Percentiles rank a stretch among this genome's conserved stretches.
Evolutionary conservation across 2,329 filamentous ascomycete genomes (phyloP).

Genomic region (Neopestalotiopsis sp.): DNA sequence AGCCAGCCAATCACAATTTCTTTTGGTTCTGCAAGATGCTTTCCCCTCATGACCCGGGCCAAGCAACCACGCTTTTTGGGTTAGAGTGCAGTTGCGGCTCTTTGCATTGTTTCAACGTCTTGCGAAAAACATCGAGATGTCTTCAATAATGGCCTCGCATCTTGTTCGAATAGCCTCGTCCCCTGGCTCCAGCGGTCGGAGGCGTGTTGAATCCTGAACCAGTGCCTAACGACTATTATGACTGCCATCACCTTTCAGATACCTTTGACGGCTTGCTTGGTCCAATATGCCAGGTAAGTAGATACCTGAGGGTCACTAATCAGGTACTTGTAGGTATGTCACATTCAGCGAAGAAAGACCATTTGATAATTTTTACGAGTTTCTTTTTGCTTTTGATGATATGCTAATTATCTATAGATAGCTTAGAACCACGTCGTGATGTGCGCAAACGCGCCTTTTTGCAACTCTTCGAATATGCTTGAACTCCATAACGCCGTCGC

Average conservation of each 20-base stretch:
- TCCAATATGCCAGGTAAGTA: background rate
- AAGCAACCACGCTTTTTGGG: slow-evolving; percentile 16
- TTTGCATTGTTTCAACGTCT: slow-evolving; percentile 17
- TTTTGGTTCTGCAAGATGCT: slow-evolving; percentile 11
- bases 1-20: slow-evolving; percentile 2
- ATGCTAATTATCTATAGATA: slow-evolving; percentile 11
- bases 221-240: background rate
- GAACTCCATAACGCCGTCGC: slow-evolving; percentile 13
- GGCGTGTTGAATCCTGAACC: background rate
- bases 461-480: background rate
- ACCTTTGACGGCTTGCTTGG: background rate
- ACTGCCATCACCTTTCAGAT: background rate
- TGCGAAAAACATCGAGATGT: background rate
- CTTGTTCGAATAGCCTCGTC: background rate
- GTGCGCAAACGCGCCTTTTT: background rate
- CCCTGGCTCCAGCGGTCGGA: background rate
- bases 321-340: background rate
- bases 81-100: slow-evolving; percentile 19
- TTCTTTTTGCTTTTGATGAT: background rate
- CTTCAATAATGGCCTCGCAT: background rate
- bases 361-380: background rate
- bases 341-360: background rate
- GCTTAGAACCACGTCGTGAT: background rate
- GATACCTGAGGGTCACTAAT: background rate
- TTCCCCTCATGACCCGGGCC: slow-evolving; percentile 2